Percentiles rank a stretch among this genome's conserved stretches.
phyloP scores from a whole-genome alignment of 140 eudicot genomes.

The Ambrosia hybrid region DNA sequence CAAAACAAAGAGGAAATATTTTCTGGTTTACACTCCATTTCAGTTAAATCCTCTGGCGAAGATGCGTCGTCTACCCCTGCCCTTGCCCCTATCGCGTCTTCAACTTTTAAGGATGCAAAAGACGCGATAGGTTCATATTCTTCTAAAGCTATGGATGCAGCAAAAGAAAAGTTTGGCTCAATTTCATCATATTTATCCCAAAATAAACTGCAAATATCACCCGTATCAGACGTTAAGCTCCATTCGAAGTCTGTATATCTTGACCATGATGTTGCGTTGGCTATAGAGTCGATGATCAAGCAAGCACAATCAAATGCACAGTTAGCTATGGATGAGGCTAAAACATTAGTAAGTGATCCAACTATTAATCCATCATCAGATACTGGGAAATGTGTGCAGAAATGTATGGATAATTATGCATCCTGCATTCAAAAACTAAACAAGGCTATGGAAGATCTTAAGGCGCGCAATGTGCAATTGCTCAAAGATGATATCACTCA shows the following conservation, averaged over 20 bases:
- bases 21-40: slow-evolving; percentile 12
- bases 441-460: slow-evolving; percentile 30
- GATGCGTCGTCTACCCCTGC: neutral
- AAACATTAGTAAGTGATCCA: slow-evolving; percentile 17
- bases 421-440: neutral
- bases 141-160: neutral
- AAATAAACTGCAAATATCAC: slow-evolving; percentile 17
- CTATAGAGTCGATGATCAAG: slow-evolving; percentile 33
- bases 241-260: slow-evolving; percentile 19
- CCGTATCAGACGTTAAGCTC: neutral
- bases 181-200: slow-evolving; percentile 10
- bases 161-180: slow-evolving; percentile 16
- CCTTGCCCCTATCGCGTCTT: slow-evolving; percentile 12
- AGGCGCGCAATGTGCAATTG: slow-evolving; percentile 22
- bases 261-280: slow-evolving; percentile 36
- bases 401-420: slow-evolving; percentile 21
- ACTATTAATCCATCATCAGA: neutral
- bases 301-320: slow-evolving; percentile 29
- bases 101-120: slow-evolving; percentile 18
- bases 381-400: slow-evolving; percentile 17
- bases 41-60: neutral
- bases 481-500: slow-evolving; percentile 16
- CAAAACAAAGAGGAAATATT: slow-evolving; percentile 23
- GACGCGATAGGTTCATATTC: slow-evolving; percentile 8
- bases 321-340: slow-evolving; percentile 32